phyloP scores from a whole-genome alignment of 176 grass and related monocot species.

The Musa troglodytarum region DNA sequence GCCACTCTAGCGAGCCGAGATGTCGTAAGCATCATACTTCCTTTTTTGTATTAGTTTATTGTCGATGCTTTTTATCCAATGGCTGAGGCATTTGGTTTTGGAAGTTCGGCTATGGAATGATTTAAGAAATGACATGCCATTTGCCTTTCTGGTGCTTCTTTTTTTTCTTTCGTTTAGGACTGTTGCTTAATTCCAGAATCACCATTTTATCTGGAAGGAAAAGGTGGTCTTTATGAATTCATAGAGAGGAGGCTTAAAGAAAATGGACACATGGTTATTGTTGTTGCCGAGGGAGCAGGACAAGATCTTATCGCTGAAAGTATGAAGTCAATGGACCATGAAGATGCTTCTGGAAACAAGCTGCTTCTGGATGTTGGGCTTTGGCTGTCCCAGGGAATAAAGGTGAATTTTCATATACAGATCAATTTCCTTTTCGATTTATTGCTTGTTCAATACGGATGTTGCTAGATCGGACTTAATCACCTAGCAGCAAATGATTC shows the following conservation, averaged over 20 bases:
- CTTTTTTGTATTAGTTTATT: background rate
- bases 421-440: background rate
- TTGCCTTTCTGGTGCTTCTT: background rate
- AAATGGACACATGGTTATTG: conserved; percentile 93
- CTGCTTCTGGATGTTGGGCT: conserved; percentile 83
- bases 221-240: conserved; percentile 77
- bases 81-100: background rate
- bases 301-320: conserved; percentile 90
- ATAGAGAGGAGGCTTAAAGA: conserved; percentile 82
- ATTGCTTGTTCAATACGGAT: background rate
- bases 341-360: conserved; percentile 93
- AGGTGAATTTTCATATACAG: conserved; percentile 29
- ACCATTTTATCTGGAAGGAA: conserved; percentile 89
- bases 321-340: conserved; percentile 25
- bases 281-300: conserved; percentile 87
- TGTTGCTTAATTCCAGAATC: conserved; percentile 98
- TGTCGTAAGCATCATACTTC: conserved; percentile 49
- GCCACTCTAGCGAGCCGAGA: conserved; percentile 92
- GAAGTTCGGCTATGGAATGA: background rate
- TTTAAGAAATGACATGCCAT: background rate
- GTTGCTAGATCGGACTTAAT: background rate
- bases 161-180: conserved; percentile 30
- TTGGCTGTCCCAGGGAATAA: conserved; percentile 88
- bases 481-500: background rate
- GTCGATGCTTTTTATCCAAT: background rate